Base-by-base conservation (phyloP, 2,329 filamentous ascomycete species). In the Geosmithia flava region DNA sequence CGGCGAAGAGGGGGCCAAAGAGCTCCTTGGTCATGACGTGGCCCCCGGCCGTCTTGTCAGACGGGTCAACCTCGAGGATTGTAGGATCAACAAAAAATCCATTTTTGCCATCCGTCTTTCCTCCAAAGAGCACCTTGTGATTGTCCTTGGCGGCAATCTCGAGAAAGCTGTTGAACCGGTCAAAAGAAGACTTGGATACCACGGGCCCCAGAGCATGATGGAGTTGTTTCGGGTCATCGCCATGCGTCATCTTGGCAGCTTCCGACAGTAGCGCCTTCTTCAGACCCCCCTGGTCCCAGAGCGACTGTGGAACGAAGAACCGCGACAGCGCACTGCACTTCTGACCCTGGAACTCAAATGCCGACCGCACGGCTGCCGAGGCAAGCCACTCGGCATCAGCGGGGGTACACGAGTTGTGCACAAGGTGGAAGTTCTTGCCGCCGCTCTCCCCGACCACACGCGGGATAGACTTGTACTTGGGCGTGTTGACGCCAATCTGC, bases 221-320 rank as follows among this genome's bases (percentile, higher is more conserved):
- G 39, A 62, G 59, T 20, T 68, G 59, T 47, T 62, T 50, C 42
- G 53, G 62, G 5, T 59, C 60, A 47, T 47, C 53, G 30, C 62
- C 62, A 29, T 60, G 53, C 16, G 56, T 64, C 46, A 63, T 54
- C 17, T 37, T 40, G 8, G 29, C 41, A 11, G 30, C 30, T 19
- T 33, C 27, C 17, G 15, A 15, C 23, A 37, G 10, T 15, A 37
- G 7, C 23, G 20, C 13, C 11, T 51, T 46, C 39, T 50, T 45
- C 23, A 43, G 13, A 3, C 16, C 30, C 30, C 33, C 46, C 43
- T 58, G 52, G 15, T 65, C 54, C 2, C 66, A 62, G 20, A 67
- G 56, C 30, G 68, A 70, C 45, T 59, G 55, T 5, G 81, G 75
- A 40, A 81, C 71, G 61, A 80, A 82, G 47, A 79, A 60, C 4